Conservation (phyloP, 768 basidiomycete genomes). For the Roridomyces roridus region DNA sequence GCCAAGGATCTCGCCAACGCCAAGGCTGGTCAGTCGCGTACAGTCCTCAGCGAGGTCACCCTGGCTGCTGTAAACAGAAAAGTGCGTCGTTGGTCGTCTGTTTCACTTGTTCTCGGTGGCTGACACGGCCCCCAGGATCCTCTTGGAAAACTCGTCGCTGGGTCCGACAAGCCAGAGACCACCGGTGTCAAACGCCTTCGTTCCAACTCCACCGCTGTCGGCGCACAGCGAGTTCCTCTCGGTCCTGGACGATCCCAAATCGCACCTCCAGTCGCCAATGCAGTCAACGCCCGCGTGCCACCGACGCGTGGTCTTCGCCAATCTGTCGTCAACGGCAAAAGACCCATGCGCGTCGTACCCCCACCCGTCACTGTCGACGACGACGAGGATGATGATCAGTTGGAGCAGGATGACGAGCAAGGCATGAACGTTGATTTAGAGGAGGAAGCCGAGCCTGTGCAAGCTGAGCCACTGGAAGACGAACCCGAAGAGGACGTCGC, state of each 20-base stretch:
- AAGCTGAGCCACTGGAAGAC: slow-evolving; percentile 40
- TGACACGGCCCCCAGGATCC: slow-evolving; percentile 48
- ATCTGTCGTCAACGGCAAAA: slow-evolving; percentile 34
- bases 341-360: slow-evolving; percentile 50
- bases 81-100: slow-evolving; percentile 45
- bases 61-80: slow-evolving; percentile 79
- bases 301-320: slow-evolving; percentile 25
- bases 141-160: slow-evolving; percentile 49
- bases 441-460: slow-evolving; percentile 54
- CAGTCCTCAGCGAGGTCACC: slow-evolving; percentile 84
- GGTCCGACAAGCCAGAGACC: slow-evolving; percentile 76
- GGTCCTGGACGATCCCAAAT: slow-evolving; percentile 61
- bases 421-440: slow-evolving; percentile 61
- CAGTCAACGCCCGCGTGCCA: slow-evolving; percentile 44
- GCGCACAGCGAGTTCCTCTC: slow-evolving; percentile 72
- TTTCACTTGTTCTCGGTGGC: slow-evolving; percentile 11
- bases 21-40: slow-evolving; percentile 69
- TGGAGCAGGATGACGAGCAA: slow-evolving; percentile 50
- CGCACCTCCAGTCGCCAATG: slow-evolving; percentile 48
- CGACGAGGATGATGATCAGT: slow-evolving; percentile 39
- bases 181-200: slow-evolving; percentile 68
- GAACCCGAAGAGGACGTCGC: slow-evolving; percentile 64
- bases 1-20: slow-evolving; percentile 51
- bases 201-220: slow-evolving; percentile 66
- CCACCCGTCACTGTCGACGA: slow-evolving; percentile 49